phyloP scores from a whole-genome alignment of 2,329 filamentous ascomycete species.

The Thielaviopsis ethacetica region DNA sequence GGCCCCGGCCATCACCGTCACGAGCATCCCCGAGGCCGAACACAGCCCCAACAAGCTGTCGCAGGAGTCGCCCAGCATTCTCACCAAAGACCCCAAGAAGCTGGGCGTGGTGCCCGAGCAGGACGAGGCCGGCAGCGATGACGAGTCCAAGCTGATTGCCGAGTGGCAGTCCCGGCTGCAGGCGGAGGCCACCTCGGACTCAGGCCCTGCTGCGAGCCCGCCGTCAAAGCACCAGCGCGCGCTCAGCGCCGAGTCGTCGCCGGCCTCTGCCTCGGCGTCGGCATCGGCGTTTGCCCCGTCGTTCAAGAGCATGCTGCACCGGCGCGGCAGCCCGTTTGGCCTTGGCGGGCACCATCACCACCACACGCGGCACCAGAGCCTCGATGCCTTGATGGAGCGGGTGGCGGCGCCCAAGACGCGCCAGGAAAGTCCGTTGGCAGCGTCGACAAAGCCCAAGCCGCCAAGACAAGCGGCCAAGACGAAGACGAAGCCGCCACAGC shows the following conservation, averaged over 20 bases:
- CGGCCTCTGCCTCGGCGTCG: not conserved
- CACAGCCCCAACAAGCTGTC: not conserved
- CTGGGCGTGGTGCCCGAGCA: slow-evolving; percentile 10
- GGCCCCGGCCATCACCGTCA: not conserved
- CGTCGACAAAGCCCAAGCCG: not conserved
- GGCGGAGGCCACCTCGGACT: not conserved
- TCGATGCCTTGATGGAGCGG: slow-evolving; percentile 3
- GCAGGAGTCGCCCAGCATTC: slow-evolving; percentile 1
- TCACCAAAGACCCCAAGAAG: slow-evolving; percentile 7
- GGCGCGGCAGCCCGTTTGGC: not conserved
- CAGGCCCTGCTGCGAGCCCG: not conserved
- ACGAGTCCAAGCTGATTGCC: not conserved
- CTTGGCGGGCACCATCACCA: not conserved
- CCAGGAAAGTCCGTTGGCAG: not conserved
- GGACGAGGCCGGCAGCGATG: slow-evolving; percentile 6
- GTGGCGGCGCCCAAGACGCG: not conserved
- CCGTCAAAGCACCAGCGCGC: not conserved
- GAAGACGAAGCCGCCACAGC: not conserved
- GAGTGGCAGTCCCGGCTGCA: slow-evolving; percentile 2
- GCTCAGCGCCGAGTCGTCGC: not conserved
- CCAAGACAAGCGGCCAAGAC: not conserved
- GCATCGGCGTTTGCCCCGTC: not conserved
- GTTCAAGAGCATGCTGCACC: not conserved
- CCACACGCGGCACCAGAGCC: slow-evolving; percentile 6
- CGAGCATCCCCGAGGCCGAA: not conserved